A percentile compares a stretch with the other conserved stretches of the same genome.
Conservation (phyloP, 2,329 filamentous ascomycete genomes). For the Colletotrichum ledebouriae region DNA sequence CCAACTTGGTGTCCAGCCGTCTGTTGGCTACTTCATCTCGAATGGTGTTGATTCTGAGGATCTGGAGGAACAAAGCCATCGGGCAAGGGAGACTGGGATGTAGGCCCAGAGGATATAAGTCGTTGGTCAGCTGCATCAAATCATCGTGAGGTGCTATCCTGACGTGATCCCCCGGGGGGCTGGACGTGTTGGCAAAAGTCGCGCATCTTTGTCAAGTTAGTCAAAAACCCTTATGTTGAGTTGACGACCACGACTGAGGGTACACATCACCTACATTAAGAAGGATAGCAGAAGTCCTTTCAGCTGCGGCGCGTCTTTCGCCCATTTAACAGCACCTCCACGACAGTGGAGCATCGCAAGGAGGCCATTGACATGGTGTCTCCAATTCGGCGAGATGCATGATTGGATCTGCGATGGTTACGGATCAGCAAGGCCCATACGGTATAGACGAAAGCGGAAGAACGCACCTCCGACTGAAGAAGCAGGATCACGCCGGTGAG, state of each 20-base stretch:
- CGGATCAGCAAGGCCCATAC: background rate
- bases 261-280: constrained; percentile 14
- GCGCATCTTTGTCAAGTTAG: constrained; percentile 45
- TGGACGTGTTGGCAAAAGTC: constrained; percentile 54
- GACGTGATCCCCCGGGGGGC: constrained; percentile 50
- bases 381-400: constrained; percentile 36
- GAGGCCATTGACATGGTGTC: constrained; percentile 39
- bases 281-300: constrained; percentile 21
- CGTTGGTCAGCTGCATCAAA: constrained; percentile 46
- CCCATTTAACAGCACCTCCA: constrained; percentile 25
- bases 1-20: constrained; percentile 37
- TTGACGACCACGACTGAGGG: background rate
- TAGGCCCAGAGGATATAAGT: constrained; percentile 42
- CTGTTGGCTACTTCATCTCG: constrained; percentile 45
- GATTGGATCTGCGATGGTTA: constrained; percentile 30
- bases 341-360: constrained; percentile 36
- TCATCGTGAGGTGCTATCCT: constrained; percentile 46
- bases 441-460: background rate
- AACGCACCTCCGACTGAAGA: constrained; percentile 33
- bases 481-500: constrained; percentile 39
- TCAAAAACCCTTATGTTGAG: background rate
- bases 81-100: constrained; percentile 51
- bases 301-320: constrained; percentile 4
- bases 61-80: constrained; percentile 49
- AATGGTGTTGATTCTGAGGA: constrained; percentile 54